These are phyloP conservation scores for Boletus pseudo-olivaceus DNA, from an alignment of 768 basidiomycete genomes.

Conservation along the genomic window DNA sequence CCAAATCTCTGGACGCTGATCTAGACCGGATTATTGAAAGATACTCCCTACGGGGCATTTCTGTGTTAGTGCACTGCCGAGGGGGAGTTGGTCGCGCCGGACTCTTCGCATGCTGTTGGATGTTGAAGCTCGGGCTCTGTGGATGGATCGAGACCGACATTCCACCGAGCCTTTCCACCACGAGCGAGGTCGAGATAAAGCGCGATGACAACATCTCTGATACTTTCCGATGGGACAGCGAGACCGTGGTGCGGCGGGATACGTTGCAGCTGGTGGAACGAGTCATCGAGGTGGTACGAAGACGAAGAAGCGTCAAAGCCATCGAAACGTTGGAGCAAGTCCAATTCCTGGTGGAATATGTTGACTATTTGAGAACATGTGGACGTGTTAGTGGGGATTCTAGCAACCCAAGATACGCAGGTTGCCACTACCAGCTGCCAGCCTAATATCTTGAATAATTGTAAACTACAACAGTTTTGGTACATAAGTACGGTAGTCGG, in stretches of 20 bases:
- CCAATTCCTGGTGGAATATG: slow-evolving; percentile 72
- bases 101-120: slow-evolving; percentile 88
- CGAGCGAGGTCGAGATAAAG: slow-evolving; percentile 12
- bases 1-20: slow-evolving; percentile 59
- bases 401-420: neutral
- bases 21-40: slow-evolving; percentile 59
- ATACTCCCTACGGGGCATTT: slow-evolving; percentile 71
- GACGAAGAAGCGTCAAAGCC: slow-evolving; percentile 81
- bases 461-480: slow-evolving; percentile 2
- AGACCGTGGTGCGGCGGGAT: slow-evolving; percentile 35
- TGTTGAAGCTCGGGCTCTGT: slow-evolving; percentile 87
- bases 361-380: slow-evolving; percentile 49
- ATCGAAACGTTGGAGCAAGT: slow-evolving; percentile 96
- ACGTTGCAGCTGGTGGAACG: slow-evolving; percentile 68
- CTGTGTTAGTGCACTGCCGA: slow-evolving; percentile 84
- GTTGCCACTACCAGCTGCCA: neutral
- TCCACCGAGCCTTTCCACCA: neutral
- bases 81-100: slow-evolving; percentile 95
- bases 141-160: slow-evolving; percentile 50
- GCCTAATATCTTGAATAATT: neutral
- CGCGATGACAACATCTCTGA: neutral
- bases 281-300: slow-evolving; percentile 68
- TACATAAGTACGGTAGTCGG: neutral
- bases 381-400: neutral
- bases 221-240: slow-evolving; percentile 17